phyloP scores from a whole-genome alignment of 1,284 basidiomycete genomes.

The Takashimella tepidaria region DNA sequence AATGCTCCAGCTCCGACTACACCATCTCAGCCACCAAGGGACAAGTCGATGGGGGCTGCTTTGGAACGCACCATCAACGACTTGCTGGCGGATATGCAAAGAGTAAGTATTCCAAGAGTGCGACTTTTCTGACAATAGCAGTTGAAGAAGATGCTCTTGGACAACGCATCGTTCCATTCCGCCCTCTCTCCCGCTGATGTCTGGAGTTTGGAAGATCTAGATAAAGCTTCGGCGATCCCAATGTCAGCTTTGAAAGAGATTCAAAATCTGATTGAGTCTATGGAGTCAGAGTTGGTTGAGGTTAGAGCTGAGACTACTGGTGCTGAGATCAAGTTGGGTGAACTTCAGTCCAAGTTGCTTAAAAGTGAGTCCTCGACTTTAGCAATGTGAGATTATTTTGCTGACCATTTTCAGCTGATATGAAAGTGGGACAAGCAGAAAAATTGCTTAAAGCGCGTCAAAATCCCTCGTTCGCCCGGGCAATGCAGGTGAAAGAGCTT shows the following conservation, averaged over 20 bases:
- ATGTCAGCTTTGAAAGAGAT: constrained; percentile 34
- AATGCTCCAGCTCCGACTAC: constrained; percentile 32
- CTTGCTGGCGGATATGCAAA: constrained; percentile 40
- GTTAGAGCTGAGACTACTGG: constrained; percentile 24
- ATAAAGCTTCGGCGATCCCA: constrained; percentile 24
- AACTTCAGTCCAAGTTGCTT: constrained; percentile 49
- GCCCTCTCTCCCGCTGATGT: constrained; percentile 10
- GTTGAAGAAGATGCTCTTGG: constrained; percentile 38
- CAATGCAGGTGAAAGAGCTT: constrained; percentile 50
- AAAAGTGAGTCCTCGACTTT: constrained; percentile 50
- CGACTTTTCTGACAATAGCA: constrained; percentile 13
- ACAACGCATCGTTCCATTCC: constrained; percentile 30
- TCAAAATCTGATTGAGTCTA: constrained; percentile 17
- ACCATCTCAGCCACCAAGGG: constrained; percentile 23
- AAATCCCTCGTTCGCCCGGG: constrained; percentile 50
- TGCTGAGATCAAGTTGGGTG: constrained; percentile 41
- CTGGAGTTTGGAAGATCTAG: constrained; percentile 36
- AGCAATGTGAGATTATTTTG: too few species aligned
- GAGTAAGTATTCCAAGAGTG: constrained; percentile 13
- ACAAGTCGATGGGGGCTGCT: constrained; percentile 24
- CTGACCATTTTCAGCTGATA: constrained; percentile 49
- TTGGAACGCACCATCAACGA: constrained; percentile 43
- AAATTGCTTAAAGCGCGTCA: constrained; percentile 50
- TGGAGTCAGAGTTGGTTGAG: constrained; percentile 28
- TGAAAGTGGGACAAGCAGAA: constrained; percentile 49